Evolutionary conservation across 495 filamentous ascomycete species (phyloP).

Genomic region (Clavariopsis aquatica): DNA sequence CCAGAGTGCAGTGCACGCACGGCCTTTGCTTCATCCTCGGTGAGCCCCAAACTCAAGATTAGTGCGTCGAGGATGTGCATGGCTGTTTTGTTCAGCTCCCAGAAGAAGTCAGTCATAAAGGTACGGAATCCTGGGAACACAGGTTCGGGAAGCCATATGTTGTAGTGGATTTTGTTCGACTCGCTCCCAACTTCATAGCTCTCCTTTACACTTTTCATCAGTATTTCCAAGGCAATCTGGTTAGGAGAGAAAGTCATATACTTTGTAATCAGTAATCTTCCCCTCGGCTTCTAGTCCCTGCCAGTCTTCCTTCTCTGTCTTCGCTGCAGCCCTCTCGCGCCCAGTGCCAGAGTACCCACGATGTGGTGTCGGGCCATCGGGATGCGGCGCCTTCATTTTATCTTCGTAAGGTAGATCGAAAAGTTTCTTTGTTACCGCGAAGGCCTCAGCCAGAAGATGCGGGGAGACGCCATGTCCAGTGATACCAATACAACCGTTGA

Average conservation of each 20-base stretch:
- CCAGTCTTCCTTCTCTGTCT: slow-evolving; percentile 64
- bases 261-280: slow-evolving; percentile 43
- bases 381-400: slow-evolving; percentile 63
- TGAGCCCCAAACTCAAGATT: slow-evolving; percentile 25
- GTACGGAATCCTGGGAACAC: slow-evolving; percentile 60
- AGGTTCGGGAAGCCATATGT: slow-evolving; percentile 64
- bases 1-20: slow-evolving; percentile 22
- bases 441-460: slow-evolving; percentile 29
- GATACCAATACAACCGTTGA: slow-evolving; percentile 39
- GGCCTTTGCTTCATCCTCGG: neutral
- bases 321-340: slow-evolving; percentile 41
- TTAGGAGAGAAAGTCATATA: neutral
- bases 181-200: slow-evolving; percentile 69
- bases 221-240: neutral
- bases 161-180: slow-evolving; percentile 56
- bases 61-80: slow-evolving; percentile 31
- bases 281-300: slow-evolving; percentile 49
- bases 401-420: slow-evolving; percentile 51
- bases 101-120: slow-evolving; percentile 60
- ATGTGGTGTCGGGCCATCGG: slow-evolving; percentile 56
- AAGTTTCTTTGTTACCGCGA: slow-evolving; percentile 38
- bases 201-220: slow-evolving; percentile 48
- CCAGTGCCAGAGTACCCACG: slow-evolving; percentile 68
- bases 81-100: slow-evolving; percentile 36
- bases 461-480: slow-evolving; percentile 32